Evolutionary conservation across 768 basidiomycete genomes (phyloP).

Genomic region (Hortiboletus campestris): DNA sequence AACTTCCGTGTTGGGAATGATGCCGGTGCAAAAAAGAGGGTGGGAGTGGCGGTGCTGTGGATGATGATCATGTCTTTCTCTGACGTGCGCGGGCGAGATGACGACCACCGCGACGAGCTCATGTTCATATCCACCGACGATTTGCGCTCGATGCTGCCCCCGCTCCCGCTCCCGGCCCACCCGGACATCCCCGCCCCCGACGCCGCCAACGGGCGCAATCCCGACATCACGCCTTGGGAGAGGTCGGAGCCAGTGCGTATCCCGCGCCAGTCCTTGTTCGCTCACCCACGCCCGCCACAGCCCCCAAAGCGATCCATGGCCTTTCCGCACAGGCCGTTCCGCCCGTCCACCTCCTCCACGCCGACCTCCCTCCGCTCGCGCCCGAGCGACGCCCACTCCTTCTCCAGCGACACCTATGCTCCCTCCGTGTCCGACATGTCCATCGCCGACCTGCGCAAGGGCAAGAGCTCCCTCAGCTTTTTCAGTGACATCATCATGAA

Average conservation of each 20-base stretch:
- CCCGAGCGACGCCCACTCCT: constrained; percentile 31
- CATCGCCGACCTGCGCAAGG: constrained; percentile 40
- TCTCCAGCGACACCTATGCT: constrained; percentile 26
- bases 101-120: constrained; percentile 11
- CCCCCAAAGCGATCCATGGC: constrained; percentile 20
- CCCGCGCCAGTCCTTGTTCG: not conserved
- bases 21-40: constrained; percentile 3
- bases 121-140: constrained; percentile 6
- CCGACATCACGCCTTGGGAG: constrained; percentile 22
- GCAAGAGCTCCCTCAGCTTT: constrained; percentile 45
- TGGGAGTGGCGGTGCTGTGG: not conserved
- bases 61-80: constrained; percentile 15
- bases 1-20: constrained; percentile 10
- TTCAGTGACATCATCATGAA: constrained; percentile 42
- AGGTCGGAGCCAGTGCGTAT: constrained; percentile 14
- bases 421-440: constrained; percentile 36
- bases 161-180: constrained; percentile 1
- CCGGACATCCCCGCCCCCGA: constrained; percentile 7
- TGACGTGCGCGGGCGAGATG: not conserved
- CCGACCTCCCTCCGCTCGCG: constrained; percentile 27
- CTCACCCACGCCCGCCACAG: constrained; percentile 14
- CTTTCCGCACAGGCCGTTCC: constrained; percentile 31
- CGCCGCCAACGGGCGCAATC: constrained; percentile 1
- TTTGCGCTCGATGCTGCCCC: not conserved
- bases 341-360: constrained; percentile 34